Evolutionary conservation across 2,329 filamentous ascomycete species (phyloP), one percentile per base, ranked within the genome.

Genomic region (Fusarium sp.): DNA sequence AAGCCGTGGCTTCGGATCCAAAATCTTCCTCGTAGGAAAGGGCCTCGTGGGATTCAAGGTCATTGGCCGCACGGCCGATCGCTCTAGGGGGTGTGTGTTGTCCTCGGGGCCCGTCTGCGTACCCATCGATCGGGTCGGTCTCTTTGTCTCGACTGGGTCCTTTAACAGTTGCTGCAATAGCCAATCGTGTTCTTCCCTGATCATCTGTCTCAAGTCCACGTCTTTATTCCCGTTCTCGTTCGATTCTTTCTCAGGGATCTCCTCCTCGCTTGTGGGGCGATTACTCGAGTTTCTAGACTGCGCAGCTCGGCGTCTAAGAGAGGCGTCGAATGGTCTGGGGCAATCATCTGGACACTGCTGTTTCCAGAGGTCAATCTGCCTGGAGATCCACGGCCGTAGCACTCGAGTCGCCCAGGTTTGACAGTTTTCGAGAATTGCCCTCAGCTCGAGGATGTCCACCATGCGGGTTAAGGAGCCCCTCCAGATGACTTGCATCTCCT

Each of bases 401-500:
- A 65, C 68, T 22, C 68, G 64, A 61, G 69, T 70, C 16, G 67
- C 70, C 66, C 69, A 74, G 5, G 68, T 75, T 31, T 71, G 66
- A 7, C 70, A 60, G 57, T 75, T 75, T 20, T 75, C 66, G 16
- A 75, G 66, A n/a, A 75, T 70, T 9, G 71, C 65, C 52, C 61
- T 56, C 18, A 75, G 40, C 27, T 69, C 40, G 22, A 71, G 62
- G 10, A 74, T 59, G 50, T 71, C 64, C 31, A 70, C 35, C 27
- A 73, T 58, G n/a, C 13, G 13, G 9, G 64, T 75, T 45, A 74
- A 33, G 35, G 73, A 59, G 18, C 73, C 73, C 13, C 60, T 61
- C 73, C 73, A 75, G 35, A 74, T 68, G 33, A 69, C 69, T 11
- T 66, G 61, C 71, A 74, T 74, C 33, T 61, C 67, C 73, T 75